phyloP scores from a whole-genome alignment of 352 stramenopile genomes.

The Pythium brassicae region DNA sequence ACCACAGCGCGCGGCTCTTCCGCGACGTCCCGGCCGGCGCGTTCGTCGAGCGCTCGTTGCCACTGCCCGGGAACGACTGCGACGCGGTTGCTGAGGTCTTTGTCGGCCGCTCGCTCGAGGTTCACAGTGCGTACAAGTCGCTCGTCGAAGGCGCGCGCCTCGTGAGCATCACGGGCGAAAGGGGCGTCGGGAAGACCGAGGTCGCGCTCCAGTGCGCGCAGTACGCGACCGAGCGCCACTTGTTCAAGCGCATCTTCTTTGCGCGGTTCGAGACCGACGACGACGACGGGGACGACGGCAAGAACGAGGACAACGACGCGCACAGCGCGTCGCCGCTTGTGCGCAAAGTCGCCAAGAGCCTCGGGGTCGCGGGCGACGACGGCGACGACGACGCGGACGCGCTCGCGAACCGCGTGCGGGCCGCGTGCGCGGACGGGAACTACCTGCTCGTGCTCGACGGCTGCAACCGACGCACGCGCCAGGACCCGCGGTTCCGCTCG shows the following conservation, averaged over 20 bases:
- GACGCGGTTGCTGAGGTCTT: constrained; percentile 72
- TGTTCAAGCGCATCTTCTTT: constrained; percentile 78
- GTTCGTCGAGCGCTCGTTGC: constrained; percentile 63
- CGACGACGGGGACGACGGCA: too few species aligned
- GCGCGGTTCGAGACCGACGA: constrained; percentile 37
- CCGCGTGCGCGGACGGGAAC: constrained; percentile 27
- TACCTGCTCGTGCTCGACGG: constrained; percentile 78
- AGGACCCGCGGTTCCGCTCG: constrained; percentile 36
- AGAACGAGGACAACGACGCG: constrained; percentile 11
- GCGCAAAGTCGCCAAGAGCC: constrained; percentile 32
- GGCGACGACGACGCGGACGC: constrained; percentile 35
- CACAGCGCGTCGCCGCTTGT: constrained; percentile 12
- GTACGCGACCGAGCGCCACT: constrained; percentile 64
- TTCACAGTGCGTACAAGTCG: constrained; percentile 74
- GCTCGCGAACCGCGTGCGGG: constrained; percentile 49
- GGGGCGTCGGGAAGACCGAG: constrained; percentile 79
- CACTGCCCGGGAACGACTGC: constrained; percentile 59
- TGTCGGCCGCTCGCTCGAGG: constrained; percentile 72
- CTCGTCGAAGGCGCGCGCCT: constrained; percentile 72
- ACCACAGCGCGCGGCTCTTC: constrained; percentile 80
- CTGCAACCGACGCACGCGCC: constrained; percentile 50
- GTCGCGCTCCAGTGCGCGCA: constrained; percentile 71
- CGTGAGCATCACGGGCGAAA: constrained; percentile 67
- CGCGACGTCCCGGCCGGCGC: constrained; percentile 37
- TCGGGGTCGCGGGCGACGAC: constrained; percentile 20